Evolutionary conservation across 305 asterid genomes (phyloP).

Genomic region (Salvia sclarea): DNA sequence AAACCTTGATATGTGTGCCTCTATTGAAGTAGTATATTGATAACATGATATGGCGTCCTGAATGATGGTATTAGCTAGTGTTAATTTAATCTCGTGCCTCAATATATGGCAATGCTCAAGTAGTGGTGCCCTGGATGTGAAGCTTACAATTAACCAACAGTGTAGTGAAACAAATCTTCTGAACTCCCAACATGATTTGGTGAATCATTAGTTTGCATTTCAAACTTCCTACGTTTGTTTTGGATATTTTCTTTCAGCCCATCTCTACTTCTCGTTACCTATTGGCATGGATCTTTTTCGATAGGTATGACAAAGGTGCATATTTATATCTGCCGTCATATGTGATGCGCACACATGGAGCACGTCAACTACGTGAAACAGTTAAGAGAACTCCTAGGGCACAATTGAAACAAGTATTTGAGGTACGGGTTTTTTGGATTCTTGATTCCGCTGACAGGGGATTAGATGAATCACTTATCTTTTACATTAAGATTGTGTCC

Average conservation of each 20-base stretch:
- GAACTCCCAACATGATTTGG: constrained; percentile 7
- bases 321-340: constrained; percentile 80
- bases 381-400: constrained; percentile 61
- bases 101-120: constrained; percentile 8
- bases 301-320: constrained; percentile 91
- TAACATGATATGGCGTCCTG: not conserved
- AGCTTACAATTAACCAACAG: constrained; percentile 6
- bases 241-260: constrained; percentile 6
- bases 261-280: constrained; percentile 22
- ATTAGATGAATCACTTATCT: constrained; percentile 1
- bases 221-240: constrained; percentile 6
- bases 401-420: constrained; percentile 73
- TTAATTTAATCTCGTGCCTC: constrained; percentile 6
- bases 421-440: constrained; percentile 51
- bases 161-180: not conserved
- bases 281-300: constrained; percentile 23
- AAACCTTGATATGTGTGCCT: no score
- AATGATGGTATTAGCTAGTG: not conserved
- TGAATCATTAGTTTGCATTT: constrained; percentile 15
- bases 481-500: constrained; percentile 15
- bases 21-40: not conserved
- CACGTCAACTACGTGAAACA: constrained; percentile 86
- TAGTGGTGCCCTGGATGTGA: constrained; percentile 21
- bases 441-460: constrained; percentile 19
- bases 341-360: constrained; percentile 97